Conservation (phyloP, 176 grass and related monocot genomes). For the Rhynchospora breviuscula region DNA sequence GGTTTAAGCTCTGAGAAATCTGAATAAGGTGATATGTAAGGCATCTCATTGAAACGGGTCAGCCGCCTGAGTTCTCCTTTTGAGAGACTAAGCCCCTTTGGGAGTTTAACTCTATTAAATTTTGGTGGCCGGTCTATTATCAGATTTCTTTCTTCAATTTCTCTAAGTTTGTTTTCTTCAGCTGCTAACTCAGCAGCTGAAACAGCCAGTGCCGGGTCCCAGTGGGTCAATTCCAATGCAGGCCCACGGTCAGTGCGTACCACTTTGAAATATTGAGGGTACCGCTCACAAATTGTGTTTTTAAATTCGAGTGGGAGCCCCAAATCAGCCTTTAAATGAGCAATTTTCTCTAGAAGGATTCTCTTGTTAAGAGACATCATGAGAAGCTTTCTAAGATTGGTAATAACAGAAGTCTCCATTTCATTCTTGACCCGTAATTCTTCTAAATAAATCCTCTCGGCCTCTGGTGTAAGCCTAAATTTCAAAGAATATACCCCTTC, state of each 20-base stretch:
- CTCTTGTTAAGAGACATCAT: conserved; percentile 76
- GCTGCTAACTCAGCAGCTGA: conserved; percentile 67
- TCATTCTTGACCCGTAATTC: conserved; percentile 68
- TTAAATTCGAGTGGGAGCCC: conserved; percentile 73
- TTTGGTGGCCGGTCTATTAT: conserved; percentile 78
- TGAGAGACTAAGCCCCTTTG: conserved; percentile 60
- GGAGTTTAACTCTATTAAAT: conserved; percentile 75
- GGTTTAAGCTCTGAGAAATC: conserved; percentile 68
- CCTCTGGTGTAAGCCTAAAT: conserved; percentile 65
- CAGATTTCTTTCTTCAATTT: conserved; percentile 59
- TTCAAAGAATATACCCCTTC: conserved; percentile 84
- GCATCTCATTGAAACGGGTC: conserved; percentile 52
- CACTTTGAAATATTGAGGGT: conserved; percentile 77
- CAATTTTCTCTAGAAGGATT: conserved; percentile 77
- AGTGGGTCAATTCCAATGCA: conserved; percentile 77
- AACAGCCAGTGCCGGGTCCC: conserved; percentile 71
- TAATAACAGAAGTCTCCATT: conserved; percentile 59
- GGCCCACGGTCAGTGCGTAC: conserved; percentile 75
- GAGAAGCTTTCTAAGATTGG: conserved; percentile 85
- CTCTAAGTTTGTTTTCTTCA: conserved; percentile 62
- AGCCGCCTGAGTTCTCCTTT: conserved; percentile 60
- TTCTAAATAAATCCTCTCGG: conserved; percentile 85
- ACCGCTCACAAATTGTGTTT: conserved; percentile 67
- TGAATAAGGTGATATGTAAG: conserved; percentile 71
- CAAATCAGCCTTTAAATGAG: conserved; percentile 80